phyloP scores from a whole-genome alignment of 2,329 filamentous ascomycete species.

The Meredithiella fracta region DNA sequence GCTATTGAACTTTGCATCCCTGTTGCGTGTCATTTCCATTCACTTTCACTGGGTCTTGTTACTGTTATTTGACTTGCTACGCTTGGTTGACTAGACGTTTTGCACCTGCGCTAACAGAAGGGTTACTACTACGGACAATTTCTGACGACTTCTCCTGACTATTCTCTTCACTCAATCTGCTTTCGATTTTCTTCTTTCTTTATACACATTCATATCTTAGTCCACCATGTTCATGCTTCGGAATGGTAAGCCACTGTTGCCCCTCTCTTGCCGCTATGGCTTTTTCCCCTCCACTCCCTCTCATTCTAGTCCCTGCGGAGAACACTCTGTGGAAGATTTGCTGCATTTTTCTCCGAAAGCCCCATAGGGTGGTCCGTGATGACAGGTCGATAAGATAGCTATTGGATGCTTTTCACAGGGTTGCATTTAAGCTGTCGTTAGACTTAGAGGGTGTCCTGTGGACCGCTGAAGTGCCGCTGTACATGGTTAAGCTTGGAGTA shows the following conservation, averaged over 20 bases:
- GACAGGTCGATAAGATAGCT: constrained; percentile 1
- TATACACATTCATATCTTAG: neutral
- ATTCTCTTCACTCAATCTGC: neutral
- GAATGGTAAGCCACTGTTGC: constrained; percentile 25
- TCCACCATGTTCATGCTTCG: constrained; percentile 27
- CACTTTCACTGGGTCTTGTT: too few relatives aligned
- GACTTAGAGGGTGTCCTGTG: neutral
- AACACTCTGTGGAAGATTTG: neutral
- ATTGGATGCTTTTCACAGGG: neutral
- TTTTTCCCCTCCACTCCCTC: constrained; percentile 11
- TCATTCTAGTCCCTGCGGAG: neutral
- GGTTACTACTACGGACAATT: too few relatives aligned
- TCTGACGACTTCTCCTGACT: neutral
- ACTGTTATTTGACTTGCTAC: neutral
- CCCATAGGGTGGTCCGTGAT: neutral
- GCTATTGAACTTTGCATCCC: neutral
- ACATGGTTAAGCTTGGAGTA: neutral
- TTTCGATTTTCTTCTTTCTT: neutral
- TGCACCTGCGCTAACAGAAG: too few relatives aligned
- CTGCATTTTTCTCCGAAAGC: neutral
- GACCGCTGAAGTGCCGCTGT: neutral
- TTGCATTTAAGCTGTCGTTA: constrained; percentile 4
- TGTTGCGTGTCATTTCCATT: too few relatives aligned
- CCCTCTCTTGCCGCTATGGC: constrained; percentile 6
- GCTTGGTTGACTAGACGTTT: neutral